A percentile compares a stretch with the other conserved stretches of the same genome.
phyloP scores from a whole-genome alignment of 495 filamentous ascomycete genomes.

The Xylaria sp. region DNA sequence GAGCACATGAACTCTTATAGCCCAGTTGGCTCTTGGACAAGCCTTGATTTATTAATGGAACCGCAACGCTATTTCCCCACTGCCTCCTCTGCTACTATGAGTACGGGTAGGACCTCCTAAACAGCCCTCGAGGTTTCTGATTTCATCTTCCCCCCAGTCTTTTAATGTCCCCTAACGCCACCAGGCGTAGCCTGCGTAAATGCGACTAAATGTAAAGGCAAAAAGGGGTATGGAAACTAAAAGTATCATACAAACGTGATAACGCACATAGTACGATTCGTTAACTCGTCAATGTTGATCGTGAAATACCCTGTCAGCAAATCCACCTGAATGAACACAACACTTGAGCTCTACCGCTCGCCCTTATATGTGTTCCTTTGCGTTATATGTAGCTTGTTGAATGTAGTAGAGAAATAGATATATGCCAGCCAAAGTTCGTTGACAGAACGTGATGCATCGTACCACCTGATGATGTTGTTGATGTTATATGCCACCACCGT shows the following conservation, averaged over 20 bases:
- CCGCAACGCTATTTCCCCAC: neutral
- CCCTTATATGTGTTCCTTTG: neutral
- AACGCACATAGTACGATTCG: conserved; percentile 9
- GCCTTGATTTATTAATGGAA: neutral
- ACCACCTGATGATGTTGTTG: neutral
- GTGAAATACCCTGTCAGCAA: neutral
- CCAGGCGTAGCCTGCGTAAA: neutral
- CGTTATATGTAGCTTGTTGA: neutral
- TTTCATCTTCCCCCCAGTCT: neutral
- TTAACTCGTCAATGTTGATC: conserved; percentile 10
- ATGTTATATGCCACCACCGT: conserved; percentile 24
- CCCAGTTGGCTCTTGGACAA: neutral
- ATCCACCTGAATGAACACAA: conserved; percentile 3
- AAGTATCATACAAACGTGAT: conserved; percentile 8
- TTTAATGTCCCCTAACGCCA: conserved; percentile 1
- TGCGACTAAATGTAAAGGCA: neutral
- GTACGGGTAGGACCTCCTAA: neutral
- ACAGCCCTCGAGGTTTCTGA: neutral
- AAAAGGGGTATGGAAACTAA: neutral
- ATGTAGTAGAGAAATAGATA: neutral
- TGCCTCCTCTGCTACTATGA: neutral
- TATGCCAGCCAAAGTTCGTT: neutral
- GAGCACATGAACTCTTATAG: neutral
- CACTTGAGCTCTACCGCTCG: neutral
- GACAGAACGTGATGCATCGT: neutral